Evolutionary conservation across 495 filamentous ascomycete species (phyloP), one percentile per base, ranked within the genome.

Genomic region (Parmelia sp.): DNA sequence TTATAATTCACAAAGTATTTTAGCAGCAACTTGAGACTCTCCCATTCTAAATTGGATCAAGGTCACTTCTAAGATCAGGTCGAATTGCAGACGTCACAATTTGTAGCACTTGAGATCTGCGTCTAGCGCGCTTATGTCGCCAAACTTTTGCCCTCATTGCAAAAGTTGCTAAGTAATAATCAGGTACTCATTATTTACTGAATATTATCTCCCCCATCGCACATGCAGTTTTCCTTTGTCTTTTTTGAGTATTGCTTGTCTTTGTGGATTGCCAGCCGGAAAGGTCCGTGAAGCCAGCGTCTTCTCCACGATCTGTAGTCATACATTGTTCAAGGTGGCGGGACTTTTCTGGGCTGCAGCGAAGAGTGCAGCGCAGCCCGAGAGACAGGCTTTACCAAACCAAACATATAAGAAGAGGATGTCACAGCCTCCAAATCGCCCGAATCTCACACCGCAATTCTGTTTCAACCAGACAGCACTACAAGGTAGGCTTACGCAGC

Each of bases 381-480:
- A 39, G 25, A 58, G 7, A n/a, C 42, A 35, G 3, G 42, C 39
- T 35, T 1, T 15, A 21, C 31, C 31, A 35, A 51, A 10, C 11
- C 39, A 42, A 49, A 19, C 25, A 1, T 23, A 12, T 6, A 51
- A 33, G 31, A 31, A 42, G 44, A 71, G 67, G 63, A 94, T 94
- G 90, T 80, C 86, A 49, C 77, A 81, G 65, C 77, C 84, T 33
- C 77, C 83, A 14, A 75, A 80, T 31, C 77, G 79, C 55, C 90
- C 91, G 6, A 70, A 71, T 49, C 79, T 97, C 57, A 93, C 84
- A 35, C 92, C 93, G 23, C 89, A 92, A 73, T 94, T 97, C 71
- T 98, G 94, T 74, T 97, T 97, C 79, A 88, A 92, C 57, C 90
- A 92, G 57, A 82, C 84, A 35, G 82, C 90, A 17, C 79, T 98